These are phyloP conservation scores for Fonsecaea pedrosoi DNA, from an alignment of 2,329 filamentous ascomycete genomes.

Conservation along the genomic window DNA sequence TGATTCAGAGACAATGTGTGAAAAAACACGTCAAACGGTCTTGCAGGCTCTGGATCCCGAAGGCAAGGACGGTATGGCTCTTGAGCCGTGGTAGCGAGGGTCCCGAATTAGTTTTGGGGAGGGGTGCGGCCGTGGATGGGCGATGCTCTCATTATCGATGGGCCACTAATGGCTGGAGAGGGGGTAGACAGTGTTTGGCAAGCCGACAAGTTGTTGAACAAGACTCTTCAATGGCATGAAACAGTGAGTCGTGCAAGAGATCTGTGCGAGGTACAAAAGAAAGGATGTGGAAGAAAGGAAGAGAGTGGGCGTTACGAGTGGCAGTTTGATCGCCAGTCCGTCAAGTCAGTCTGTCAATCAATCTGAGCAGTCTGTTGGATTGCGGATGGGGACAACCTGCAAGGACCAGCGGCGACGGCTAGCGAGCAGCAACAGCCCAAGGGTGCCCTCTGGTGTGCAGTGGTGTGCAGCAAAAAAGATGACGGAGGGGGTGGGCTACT, in stretches of 20 bases:
- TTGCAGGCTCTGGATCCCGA: neutral
- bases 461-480: conserved; percentile 12
- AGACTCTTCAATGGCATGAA: neutral
- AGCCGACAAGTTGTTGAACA: neutral
- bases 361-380: conserved; percentile 16
- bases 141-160: conserved; percentile 6
- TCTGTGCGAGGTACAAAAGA: conserved; percentile 14
- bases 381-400: conserved; percentile 14
- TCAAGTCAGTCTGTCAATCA: conserved; percentile 14
- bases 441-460: neutral
- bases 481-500: conserved; percentile 13
- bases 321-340: conserved; percentile 21
- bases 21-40: neutral
- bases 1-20: neutral
- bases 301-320: conserved; percentile 13
- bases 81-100: neutral
- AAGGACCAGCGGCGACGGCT: conserved; percentile 10
- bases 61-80: conserved; percentile 6
- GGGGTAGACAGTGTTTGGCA: neutral
- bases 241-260: conserved; percentile 4
- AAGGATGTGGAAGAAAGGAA: conserved; percentile 8
- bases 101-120: conserved; percentile 10
- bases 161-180: conserved; percentile 8
- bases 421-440: conserved; percentile 7
- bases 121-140: conserved; percentile 5